Evolutionary conservation across 371 early-diverging fungal genomes (phyloP), one percentile per base, ranked within the genome.

Genomic region (Phascolomyces articulosus): DNA sequence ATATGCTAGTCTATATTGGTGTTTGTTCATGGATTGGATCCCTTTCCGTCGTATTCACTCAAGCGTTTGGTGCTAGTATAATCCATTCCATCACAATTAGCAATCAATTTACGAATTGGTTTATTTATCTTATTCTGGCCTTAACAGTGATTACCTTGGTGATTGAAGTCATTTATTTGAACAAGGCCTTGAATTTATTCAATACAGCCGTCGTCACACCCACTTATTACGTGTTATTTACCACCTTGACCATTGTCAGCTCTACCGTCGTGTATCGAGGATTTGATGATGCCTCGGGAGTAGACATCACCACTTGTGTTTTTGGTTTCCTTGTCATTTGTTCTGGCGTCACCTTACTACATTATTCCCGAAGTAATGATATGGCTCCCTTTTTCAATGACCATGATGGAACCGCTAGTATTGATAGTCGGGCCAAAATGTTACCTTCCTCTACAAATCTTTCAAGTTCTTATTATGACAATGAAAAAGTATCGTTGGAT

Each of bases 151-250:
- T 88, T 20, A 95, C 95, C 27, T 88, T 96, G 27, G 62, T 94
- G 23, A 84, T 91, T 11, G 95, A 97, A 74, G 93, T 97, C 72
- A 95, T 95, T 71, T 97, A 97, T 72, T 91, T 97, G 55, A 97
- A 97, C 85, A 97, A 97, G 78, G 96, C 98, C 13, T 85, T 97
- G 27, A 96, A 96, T 66, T 66, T 93, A 40, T 97, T 96, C 75
- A 93, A 93, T 63, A 96, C 97, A 10, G 95, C 96, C 56, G 72
- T 93, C 58, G 95, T 95, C 38, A 95, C 95, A 2, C 95, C 94
- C 21, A 91, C 95, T 40, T 97, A 97, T 75, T 97, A 96, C 66
- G 97, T 97, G 20, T 85, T 93, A 51, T 97, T 97, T 75, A 97
- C 97, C 16, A 92, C 96, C 13, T 85, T 94, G 34, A 97, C 98